A percentile compares a stretch with the other conserved stretches of the same genome.
Evolutionary conservation across 257 asterid species (phyloP).

Genomic region (Solanum verrucosum): DNA sequence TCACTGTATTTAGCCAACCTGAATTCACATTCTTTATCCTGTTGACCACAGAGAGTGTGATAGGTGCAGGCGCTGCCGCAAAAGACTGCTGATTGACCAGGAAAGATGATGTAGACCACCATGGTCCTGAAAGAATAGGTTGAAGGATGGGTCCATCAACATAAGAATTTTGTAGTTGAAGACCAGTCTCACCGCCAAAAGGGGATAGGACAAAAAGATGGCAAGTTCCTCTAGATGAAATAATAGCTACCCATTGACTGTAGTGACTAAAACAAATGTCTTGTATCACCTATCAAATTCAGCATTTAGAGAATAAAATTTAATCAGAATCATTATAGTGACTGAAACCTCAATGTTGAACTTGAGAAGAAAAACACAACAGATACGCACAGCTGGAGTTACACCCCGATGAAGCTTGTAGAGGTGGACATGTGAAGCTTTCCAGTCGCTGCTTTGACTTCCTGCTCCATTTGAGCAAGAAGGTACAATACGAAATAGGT

Average conservation of each 20-base stretch:
- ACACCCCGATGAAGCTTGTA: conserved; percentile 46
- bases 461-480: conserved; percentile 24
- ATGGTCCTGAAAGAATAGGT: conserved; percentile 33
- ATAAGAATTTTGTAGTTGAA: conserved; percentile 26
- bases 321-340: not conserved
- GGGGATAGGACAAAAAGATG: conserved; percentile 42
- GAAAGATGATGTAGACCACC: conserved; percentile 44
- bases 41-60: conserved; percentile 34
- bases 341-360: not conserved
- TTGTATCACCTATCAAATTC: conserved; percentile 33
- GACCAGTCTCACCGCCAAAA: conserved; percentile 41
- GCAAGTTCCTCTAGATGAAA: conserved; percentile 38
- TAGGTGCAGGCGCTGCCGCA: conserved; percentile 18
- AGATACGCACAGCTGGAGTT: conserved; percentile 39
- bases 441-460: conserved; percentile 22
- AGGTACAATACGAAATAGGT: conserved; percentile 36
- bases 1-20: conserved; percentile 31
- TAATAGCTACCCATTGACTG: conserved; percentile 42
- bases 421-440: conserved; percentile 34
- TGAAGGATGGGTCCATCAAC: conserved; percentile 22
- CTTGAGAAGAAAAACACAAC: not conserved
- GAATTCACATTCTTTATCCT: conserved; percentile 29
- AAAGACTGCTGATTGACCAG: conserved; percentile 20
- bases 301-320: not conserved
- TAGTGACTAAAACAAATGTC: conserved; percentile 41